Evolutionary conservation across 345 rosid species (phyloP).

Genomic region (Dipteronia sinensis): DNA sequence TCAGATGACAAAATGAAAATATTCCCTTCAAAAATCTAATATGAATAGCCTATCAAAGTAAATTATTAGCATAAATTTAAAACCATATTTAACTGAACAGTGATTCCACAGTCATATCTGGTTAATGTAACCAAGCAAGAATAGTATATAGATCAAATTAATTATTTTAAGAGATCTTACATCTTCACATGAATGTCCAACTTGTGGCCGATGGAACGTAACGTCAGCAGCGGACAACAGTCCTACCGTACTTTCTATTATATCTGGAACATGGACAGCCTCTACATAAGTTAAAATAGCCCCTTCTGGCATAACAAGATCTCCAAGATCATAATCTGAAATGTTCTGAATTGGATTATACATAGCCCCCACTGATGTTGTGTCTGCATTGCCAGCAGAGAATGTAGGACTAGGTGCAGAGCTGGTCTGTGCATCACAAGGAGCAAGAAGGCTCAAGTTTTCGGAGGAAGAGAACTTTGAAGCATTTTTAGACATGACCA

Average conservation of each 20-base stretch:
- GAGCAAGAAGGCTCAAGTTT: slow-evolving; percentile 80
- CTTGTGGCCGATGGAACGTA: slow-evolving; percentile 61
- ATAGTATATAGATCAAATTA: background rate
- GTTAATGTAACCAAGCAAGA: background rate
- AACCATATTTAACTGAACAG: background rate
- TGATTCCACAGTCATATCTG: background rate
- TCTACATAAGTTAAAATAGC: slow-evolving; percentile 66
- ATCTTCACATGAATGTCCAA: slow-evolving; percentile 66
- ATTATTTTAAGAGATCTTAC: slow-evolving; percentile 45
- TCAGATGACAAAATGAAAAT: background rate
- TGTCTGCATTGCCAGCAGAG: slow-evolving; percentile 74
- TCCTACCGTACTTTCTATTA: slow-evolving; percentile 91
- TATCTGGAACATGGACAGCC: slow-evolving; percentile 79
- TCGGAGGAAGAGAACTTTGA: slow-evolving; percentile 86
- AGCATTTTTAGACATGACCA: slow-evolving; percentile 64
- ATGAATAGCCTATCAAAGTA: slow-evolving; percentile 4
- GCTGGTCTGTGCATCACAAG: slow-evolving; percentile 66
- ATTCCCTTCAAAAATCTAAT: background rate
- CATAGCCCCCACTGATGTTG: slow-evolving; percentile 52
- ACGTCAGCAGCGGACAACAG: slow-evolving; percentile 79
- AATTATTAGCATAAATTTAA: background rate
- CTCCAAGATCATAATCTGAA: slow-evolving; percentile 54
- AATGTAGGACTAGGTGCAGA: slow-evolving; percentile 82
- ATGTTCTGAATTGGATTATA: slow-evolving; percentile 51
- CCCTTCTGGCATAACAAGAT: slow-evolving; percentile 64